Base-by-base conservation (phyloP, 495 filamentous ascomycete genomes). In the Lophiotrema nucula region DNA sequence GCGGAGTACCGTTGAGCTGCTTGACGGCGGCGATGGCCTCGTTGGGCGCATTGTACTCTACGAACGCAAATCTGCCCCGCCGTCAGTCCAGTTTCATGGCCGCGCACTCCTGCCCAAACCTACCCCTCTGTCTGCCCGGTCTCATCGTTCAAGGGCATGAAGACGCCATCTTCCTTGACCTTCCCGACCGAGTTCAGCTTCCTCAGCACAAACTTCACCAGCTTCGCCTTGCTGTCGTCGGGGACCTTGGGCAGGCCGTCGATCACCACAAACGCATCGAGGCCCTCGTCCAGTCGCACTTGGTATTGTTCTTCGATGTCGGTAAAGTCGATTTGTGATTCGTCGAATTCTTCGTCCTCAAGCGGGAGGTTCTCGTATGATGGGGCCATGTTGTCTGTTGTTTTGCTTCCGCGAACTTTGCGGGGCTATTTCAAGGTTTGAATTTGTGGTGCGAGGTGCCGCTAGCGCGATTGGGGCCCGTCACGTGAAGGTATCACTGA, bases 201-300 rank as follows among this genome's bases (percentile, higher is more conserved):
- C 77, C 89, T 88, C 71, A 93, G 77, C 72, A 98, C 76, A 74
- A 96, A 96, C 72, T 97, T 97, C 65, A 95, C 79, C 50, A 98
- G 84, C 75, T 95, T 96, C 24, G 89, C 82, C 70, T 87, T 88
- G 75, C 82, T 88, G 25, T 89, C 91, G 69, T 88, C 88, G 51
- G 80, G 79, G 43, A 98, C 93, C 45, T 85, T 74, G 53, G 93
- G 93, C 28, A 97, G 82, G 60, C 93, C 93, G 74, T 98, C 93
- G 71, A 96, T 81, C 47, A 97, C 90, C 53, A 98, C 85, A 66
- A 98, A 98, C 59, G 89, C 86, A 69, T 98, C 93, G 67, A 96
- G 83, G 50, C 93, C 92, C 72, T 96, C 88, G 71, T 98, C 92
- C 47, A 96, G 79, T 66, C 92, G 90, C 37, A 97, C 93, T 72